phyloP scores from a whole-genome alignment of 495 filamentous ascomycete genomes.

The Xylaria castorea region DNA sequence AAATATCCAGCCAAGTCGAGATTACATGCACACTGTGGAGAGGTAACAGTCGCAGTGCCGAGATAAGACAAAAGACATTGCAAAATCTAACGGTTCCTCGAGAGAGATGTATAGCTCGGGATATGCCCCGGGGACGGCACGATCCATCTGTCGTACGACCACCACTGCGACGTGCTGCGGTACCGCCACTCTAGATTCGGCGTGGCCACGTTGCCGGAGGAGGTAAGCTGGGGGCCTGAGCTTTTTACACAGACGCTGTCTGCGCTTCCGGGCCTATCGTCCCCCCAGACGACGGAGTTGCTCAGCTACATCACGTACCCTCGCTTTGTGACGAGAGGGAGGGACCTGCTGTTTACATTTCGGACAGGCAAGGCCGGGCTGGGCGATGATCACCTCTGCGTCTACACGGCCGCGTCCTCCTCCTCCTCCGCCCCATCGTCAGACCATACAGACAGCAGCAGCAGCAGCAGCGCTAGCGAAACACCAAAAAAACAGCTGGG shows the following conservation, averaged over 20 bases:
- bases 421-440: not conserved
- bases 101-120: constrained; percentile 42
- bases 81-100: constrained; percentile 12
- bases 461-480: constrained; percentile 12
- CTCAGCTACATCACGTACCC: constrained; percentile 57
- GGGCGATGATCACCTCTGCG: constrained; percentile 54
- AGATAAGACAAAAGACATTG: not conserved
- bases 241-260: constrained; percentile 50
- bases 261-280: constrained; percentile 47
- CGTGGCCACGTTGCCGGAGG: constrained; percentile 44
- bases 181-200: constrained; percentile 50
- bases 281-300: constrained; percentile 25
- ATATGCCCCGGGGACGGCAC: constrained; percentile 55
- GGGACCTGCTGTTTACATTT: constrained; percentile 50
- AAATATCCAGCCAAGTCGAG: constrained; percentile 17
- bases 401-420: constrained; percentile 38
- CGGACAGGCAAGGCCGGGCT: constrained; percentile 58
- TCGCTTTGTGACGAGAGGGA: constrained; percentile 46
- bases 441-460: not conserved
- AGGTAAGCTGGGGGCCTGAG: constrained; percentile 43
- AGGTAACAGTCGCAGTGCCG: not conserved
- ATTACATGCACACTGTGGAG: not conserved
- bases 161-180: constrained; percentile 53
- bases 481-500: not conserved
- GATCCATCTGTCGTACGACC: constrained; percentile 56